Evolutionary conservation across 176 grass and related monocot genomes (phyloP).

Genomic region (Cenchrus americanus): DNA sequence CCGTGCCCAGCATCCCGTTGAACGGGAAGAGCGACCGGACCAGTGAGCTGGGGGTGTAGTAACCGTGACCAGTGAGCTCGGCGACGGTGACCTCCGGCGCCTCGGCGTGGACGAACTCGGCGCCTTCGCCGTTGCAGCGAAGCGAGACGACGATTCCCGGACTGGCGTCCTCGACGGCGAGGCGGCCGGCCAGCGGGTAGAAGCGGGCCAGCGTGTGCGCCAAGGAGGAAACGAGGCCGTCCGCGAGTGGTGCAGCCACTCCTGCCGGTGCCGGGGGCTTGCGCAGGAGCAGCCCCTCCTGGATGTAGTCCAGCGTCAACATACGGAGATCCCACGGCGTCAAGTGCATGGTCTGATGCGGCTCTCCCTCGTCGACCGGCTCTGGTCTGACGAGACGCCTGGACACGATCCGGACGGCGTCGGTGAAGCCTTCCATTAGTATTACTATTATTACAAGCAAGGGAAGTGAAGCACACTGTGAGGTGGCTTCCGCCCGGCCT

Average conservation of each 20-base stretch:
- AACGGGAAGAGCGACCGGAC: not conserved
- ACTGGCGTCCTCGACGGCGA: not conserved
- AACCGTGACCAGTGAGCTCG: not conserved
- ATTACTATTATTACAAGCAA: too few species aligned
- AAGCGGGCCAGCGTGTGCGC: slow-evolving; percentile 25
- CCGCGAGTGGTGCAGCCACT: not conserved
- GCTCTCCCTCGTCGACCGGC: too few species aligned
- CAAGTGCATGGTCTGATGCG: not conserved
- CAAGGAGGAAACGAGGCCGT: slow-evolving; percentile 19
- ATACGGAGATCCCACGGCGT: slow-evolving; percentile 13
- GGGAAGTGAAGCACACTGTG: too few species aligned
- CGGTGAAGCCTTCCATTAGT: too few species aligned
- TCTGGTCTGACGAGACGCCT: too few species aligned
- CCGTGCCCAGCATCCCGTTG: not conserved
- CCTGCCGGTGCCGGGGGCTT: not conserved
- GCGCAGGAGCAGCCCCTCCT: slow-evolving; percentile 14
- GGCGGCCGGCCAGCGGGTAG: slow-evolving; percentile 46
- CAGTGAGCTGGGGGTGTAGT: not conserved
- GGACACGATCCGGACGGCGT: too few species aligned
- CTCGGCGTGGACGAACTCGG: slow-evolving; percentile 49
- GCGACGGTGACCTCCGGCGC: slow-evolving; percentile 23
- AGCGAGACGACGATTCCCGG: not conserved
- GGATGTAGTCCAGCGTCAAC: not conserved
- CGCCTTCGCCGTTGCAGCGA: slow-evolving; percentile 23
- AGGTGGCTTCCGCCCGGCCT: too few species aligned